Evolutionary conservation across 1,284 basidiomycete species (phyloP).

Genomic region (Pseudozyma sp.): DNA sequence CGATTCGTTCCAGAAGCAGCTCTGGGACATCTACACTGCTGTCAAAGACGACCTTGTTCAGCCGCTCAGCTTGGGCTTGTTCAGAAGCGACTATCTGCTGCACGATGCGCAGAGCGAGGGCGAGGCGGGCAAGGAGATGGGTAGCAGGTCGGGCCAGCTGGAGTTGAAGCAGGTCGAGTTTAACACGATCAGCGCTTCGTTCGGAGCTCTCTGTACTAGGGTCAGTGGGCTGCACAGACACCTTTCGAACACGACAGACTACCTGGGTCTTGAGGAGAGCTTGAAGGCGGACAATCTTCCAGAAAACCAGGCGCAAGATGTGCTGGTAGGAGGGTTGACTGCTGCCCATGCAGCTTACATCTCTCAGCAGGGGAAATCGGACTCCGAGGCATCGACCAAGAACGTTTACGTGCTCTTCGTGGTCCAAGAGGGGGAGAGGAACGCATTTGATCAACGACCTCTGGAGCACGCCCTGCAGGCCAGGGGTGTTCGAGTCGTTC

Average conservation of each 20-base stretch:
- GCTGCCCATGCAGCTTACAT: slow-evolving; percentile 83
- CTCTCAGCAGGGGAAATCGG: slow-evolving; percentile 28
- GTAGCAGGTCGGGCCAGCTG: slow-evolving; percentile 59
- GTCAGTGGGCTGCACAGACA: slow-evolving; percentile 78
- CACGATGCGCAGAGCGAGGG: slow-evolving; percentile 71
- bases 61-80: slow-evolving; percentile 89
- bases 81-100: slow-evolving; percentile 94
- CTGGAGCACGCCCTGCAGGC: slow-evolving; percentile 86
- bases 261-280: slow-evolving; percentile 73
- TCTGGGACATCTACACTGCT: slow-evolving; percentile 87
- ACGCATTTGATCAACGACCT: slow-evolving; percentile 92
- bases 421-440: slow-evolving; percentile 88
- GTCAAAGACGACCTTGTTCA: slow-evolving; percentile 71
- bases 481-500: slow-evolving; percentile 65
- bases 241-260: slow-evolving; percentile 28
- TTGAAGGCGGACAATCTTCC: slow-evolving; percentile 77
- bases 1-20: slow-evolving; percentile 84
- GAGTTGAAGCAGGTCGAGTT: slow-evolving; percentile 95
- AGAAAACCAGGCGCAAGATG: slow-evolving; percentile 78
- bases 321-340: slow-evolving; percentile 81
- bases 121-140: not conserved
- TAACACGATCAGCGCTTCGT: slow-evolving; percentile 94
- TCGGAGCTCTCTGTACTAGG: slow-evolving; percentile 83
- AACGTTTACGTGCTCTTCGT: slow-evolving; percentile 80
- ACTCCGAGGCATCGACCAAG: not conserved